phyloP scores from a whole-genome alignment of 2,329 filamentous ascomycete species.

The Plectosphaerella cucumerina region DNA sequence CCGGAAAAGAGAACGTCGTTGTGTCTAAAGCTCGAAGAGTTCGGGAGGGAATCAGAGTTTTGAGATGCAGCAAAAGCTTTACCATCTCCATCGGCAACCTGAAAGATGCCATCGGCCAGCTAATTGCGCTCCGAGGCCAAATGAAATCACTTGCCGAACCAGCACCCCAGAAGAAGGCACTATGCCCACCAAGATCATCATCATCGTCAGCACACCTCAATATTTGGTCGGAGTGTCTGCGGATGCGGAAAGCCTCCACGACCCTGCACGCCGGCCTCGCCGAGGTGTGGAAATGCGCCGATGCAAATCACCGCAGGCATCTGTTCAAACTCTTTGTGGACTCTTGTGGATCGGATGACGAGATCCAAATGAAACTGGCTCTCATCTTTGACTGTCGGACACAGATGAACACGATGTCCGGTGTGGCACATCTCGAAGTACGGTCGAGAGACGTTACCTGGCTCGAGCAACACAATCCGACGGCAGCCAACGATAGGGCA shows the following conservation, averaged over 20 bases:
- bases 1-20: neutral
- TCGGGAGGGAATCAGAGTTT: conserved; percentile 1
- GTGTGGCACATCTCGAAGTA: conserved; percentile 4
- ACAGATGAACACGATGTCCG: neutral
- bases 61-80: neutral
- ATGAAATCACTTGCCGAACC: neutral
- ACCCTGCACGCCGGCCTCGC: conserved; percentile 4
- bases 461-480: neutral
- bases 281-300: conserved; percentile 2
- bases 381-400: conserved; percentile 1
- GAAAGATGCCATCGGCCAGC: neutral
- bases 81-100: neutral
- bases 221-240: neutral
- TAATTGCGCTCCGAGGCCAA: conserved; percentile 4
- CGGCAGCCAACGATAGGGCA: neutral
- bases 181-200: neutral
- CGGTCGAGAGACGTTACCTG: conserved; percentile 4
- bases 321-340: conserved; percentile 8
- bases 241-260: conserved; percentile 2
- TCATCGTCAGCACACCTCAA: neutral
- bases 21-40: neutral
- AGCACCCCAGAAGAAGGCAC: neutral
- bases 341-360: neutral
- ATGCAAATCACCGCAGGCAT: conserved; percentile 3
- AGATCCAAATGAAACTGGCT: conserved; percentile 6